phyloP scores from a whole-genome alignment of 768 basidiomycete species.

The Omphalotus guepiniiformis region DNA sequence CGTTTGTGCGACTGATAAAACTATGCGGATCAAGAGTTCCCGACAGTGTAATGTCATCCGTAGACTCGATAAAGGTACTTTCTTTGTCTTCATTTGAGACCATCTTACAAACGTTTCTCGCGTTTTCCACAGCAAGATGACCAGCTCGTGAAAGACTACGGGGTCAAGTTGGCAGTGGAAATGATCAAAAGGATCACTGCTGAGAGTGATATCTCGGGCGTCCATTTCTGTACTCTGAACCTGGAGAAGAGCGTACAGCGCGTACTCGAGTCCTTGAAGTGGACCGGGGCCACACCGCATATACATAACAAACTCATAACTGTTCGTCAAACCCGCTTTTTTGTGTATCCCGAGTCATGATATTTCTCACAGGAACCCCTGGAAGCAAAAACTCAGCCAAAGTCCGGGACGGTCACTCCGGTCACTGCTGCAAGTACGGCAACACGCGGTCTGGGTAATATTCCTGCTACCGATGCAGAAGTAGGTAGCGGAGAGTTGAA shows the following conservation, averaged over 20 bases:
- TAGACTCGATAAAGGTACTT: slow-evolving; percentile 75
- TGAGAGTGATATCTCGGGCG: slow-evolving; percentile 59
- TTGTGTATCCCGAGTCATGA: neutral
- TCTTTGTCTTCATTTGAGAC: neutral
- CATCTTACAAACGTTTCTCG: neutral
- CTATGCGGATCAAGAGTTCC: slow-evolving; percentile 83
- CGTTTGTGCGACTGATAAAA: slow-evolving; percentile 88
- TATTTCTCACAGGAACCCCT: slow-evolving; percentile 34
- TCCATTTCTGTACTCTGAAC: slow-evolving; percentile 96
- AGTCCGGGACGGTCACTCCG: slow-evolving; percentile 49
- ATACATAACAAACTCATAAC: slow-evolving; percentile 56
- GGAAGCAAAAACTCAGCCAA: slow-evolving; percentile 25
- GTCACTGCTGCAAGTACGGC: slow-evolving; percentile 62
- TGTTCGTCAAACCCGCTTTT: neutral
- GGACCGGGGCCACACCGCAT: slow-evolving; percentile 49
- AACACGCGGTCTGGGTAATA: slow-evolving; percentile 46
- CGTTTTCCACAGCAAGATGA: slow-evolving; percentile 71
- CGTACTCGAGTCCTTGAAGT: slow-evolving; percentile 75
- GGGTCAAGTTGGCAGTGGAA: slow-evolving; percentile 77
- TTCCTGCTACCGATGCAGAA: slow-evolving; percentile 48
- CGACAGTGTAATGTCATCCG: slow-evolving; percentile 50
- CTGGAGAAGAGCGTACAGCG: slow-evolving; percentile 92
- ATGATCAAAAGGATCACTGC: slow-evolving; percentile 64
- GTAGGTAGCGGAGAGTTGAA: slow-evolving; percentile 71
- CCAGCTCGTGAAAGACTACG: slow-evolving; percentile 90